Conservation (phyloP, 2,329 filamentous ascomycete species). For the Xylaria sp. region DNA sequence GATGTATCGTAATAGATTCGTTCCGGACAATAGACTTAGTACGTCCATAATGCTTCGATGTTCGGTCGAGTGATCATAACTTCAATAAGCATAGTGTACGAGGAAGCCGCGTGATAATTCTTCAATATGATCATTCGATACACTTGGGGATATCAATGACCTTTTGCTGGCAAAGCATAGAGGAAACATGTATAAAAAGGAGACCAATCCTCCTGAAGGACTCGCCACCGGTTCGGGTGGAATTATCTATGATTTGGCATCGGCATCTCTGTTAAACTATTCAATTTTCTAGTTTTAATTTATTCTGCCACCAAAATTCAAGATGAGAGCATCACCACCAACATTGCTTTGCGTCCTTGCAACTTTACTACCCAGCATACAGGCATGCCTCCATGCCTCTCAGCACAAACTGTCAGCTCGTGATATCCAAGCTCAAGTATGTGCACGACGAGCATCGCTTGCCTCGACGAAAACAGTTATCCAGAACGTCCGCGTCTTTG, state of each 20-base stretch:
- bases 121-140: not conserved
- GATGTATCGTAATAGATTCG: not conserved
- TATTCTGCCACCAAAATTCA: not conserved
- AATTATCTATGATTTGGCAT: not conserved
- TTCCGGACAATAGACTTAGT: not conserved
- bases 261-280: not conserved
- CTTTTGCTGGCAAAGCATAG: not conserved
- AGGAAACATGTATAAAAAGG: conserved; percentile 13
- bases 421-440: conserved; percentile 17
- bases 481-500: conserved; percentile 39
- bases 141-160: not conserved
- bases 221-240: not conserved
- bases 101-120: not conserved
- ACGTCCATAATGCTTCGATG: not conserved
- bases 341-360: conserved; percentile 5
- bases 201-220: not conserved
- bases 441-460: not conserved
- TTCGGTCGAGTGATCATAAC: not conserved
- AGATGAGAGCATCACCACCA: conserved; percentile 14
- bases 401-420: conserved; percentile 12
- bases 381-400: conserved; percentile 16
- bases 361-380: not conserved
- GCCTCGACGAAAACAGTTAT: conserved; percentile 36
- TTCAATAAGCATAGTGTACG: conserved; percentile 27
- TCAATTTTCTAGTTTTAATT: not conserved